phyloP scores from a whole-genome alignment of 192 early-diverging fungal genomes.

The Spizellomyces sp. region DNA sequence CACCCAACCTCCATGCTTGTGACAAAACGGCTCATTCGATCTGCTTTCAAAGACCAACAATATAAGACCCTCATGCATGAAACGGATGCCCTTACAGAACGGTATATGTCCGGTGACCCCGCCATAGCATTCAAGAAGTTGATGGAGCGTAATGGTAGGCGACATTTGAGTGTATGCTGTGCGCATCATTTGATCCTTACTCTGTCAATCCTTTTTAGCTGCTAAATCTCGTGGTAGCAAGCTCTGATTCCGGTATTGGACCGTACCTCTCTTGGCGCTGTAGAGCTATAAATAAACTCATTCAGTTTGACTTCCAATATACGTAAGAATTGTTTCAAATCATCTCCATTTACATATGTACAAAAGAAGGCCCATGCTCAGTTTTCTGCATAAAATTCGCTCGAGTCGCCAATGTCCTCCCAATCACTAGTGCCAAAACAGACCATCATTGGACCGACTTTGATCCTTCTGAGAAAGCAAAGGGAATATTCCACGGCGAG shows the following conservation, averaged over 20 bases:
- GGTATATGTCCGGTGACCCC: slow-evolving; percentile 32
- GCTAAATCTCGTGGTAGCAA: neutral
- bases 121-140: slow-evolving; percentile 28
- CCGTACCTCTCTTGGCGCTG: no score
- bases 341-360: neutral
- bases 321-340: neutral
- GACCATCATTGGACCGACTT: no score
- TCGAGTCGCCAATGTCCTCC: no score
- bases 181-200: no score
- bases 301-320: neutral
- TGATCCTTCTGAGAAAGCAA: no score
- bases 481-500: no score
- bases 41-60: slow-evolving; percentile 9
- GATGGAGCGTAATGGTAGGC: slow-evolving; percentile 32
- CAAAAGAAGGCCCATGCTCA: neutral
- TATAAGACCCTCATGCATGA: slow-evolving; percentile 23
- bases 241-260: neutral
- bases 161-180: neutral
- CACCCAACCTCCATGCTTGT: slow-evolving; percentile 20
- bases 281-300: neutral
- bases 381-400: no score
- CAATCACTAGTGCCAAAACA: no score
- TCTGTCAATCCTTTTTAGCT: neutral
- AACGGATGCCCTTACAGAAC: slow-evolving; percentile 31
- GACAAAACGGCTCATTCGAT: slow-evolving; percentile 26